phyloP scores from a whole-genome alignment of 495 filamentous ascomycete species.

The Talaromyces wortmannii region DNA sequence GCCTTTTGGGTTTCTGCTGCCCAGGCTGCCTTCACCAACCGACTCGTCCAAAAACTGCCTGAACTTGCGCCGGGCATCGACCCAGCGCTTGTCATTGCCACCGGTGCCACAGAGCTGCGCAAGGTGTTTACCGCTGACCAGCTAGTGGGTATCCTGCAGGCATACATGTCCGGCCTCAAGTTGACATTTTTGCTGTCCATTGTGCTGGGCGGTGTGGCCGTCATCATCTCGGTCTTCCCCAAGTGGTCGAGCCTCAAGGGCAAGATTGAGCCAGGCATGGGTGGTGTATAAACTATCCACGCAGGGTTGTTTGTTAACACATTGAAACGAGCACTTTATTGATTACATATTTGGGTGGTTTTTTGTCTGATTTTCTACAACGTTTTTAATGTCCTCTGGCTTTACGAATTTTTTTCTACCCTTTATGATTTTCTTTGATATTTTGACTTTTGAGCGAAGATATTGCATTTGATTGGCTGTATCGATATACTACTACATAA shows the following conservation, averaged over 20 bases:
- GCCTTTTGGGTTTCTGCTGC: constrained; percentile 38
- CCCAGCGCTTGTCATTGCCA: constrained; percentile 29
- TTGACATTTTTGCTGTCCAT: constrained; percentile 19
- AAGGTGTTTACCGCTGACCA: constrained; percentile 29
- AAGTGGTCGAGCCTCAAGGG: constrained; percentile 6
- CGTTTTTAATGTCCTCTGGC: no score
- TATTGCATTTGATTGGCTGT: no score
- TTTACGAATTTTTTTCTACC: no score
- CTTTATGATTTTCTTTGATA: no score
- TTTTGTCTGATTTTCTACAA: no score
- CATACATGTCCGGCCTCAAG: constrained; percentile 54
- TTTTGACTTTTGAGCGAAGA: no score
- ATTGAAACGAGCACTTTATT: no score
- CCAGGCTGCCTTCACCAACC: constrained; percentile 40
- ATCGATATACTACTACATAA: no score
- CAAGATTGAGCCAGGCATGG: constrained; percentile 1
- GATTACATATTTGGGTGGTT: no score
- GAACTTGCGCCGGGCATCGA: constrained; percentile 30
- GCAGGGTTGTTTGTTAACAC: no score
- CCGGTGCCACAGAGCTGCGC: constrained; percentile 46
- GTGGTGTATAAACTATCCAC: neutral
- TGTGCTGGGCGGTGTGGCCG: constrained; percentile 9
- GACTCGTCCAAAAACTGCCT: constrained; percentile 24
- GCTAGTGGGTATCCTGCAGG: constrained; percentile 42
- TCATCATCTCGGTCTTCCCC: neutral